Evolutionary conservation across 306 rosid species (phyloP), one percentile per base, ranked within the genome.

Genomic region (Cajanus cajan): DNA sequence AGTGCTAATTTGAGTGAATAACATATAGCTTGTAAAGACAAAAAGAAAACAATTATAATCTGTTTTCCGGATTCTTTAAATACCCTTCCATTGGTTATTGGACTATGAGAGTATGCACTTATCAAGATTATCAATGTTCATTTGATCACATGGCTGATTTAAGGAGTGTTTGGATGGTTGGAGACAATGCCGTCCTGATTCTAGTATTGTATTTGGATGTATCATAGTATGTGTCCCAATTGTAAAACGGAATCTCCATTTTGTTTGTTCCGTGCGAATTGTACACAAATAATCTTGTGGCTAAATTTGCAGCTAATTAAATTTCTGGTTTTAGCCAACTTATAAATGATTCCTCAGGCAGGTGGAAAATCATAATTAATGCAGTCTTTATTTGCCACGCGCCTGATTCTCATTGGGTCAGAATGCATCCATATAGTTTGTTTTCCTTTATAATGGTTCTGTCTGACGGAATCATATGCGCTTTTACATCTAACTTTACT

Each of bases 231-330:
- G 36, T 54, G 21, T 51, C 40, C 43, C n/a, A n/a, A 5, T 58
- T 22, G 16, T 58, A 39, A 21, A 73, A 37, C 40, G 2, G 77
- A 34, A 19, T 36, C 15, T 36, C 65, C 16, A 55, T 11, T 40
- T 73, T 55, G 33, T 40, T 73, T 62, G 43, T 33, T 33, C 13
- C 4, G 6, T 15, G 12, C 68, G 10, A 14, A 14, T 33, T 62
- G 87, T 37, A 43, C 84, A 57, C 28, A 85, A 80, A 50, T 63
- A 68, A 74, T 78, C 82, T 19, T 78, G 58, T 71, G 90, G 84
- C 67, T 85, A 61, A 33, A 57, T 51, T 51, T 54, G 36, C 77
- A 37, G 62, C 36, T 47, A 75, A 61, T 22, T 22, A 24, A 12
- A 45, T 62, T 63, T 45, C 22, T 45, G 14, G 22, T 50, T 37